Evolutionary conservation across 2,329 filamentous ascomycete species (phyloP), one percentile per base, ranked within the genome.

Genomic region (Cladobotryum protrusum): DNA sequence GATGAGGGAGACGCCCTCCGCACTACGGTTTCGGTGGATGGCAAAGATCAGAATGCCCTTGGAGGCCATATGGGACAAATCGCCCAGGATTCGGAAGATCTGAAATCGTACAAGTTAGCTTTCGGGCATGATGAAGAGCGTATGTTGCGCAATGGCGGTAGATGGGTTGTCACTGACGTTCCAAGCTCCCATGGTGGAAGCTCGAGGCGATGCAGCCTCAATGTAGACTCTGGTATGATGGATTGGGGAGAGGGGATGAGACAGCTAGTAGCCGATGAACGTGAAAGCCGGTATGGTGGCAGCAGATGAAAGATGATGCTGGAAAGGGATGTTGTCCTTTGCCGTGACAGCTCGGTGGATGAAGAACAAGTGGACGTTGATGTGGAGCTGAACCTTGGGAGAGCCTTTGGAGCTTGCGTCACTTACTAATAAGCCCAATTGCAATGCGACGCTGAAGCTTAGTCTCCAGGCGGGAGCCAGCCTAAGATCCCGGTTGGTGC

Each of bases 21-120:
- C 87, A 66, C 87, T 93, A 63, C 81, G 81, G 65, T 96, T 96
- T 58, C 81, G 81, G 70, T 96, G 89, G 61, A 96, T 96, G 49
- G 90, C 84, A 73, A 85, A 87, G 71, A 96, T 89, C 60, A 96
- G 78, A 64, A 96, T 93, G 67, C 85, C 82, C 78, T 96, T 96
- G 50, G 90, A 93, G 44, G 83, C 75, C 42, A 89, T 81, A 66
- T 97, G 92, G 61, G 87, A 89, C 60, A 92, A 69, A 67, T 97
- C 92, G 65, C 82, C 92, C 61, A 89, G 67, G 62, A 95, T 79
- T 62, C 89, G 87, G 70, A 96, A 82, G 60, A 79, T 56, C 79
- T 82, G 43, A 36, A 15, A 40, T n/a, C 29, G 19, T 37, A 41
- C 2, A 18, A 19, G 18, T 48, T 13, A 48, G 50, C 42, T 45